phyloP scores from a whole-genome alignment of 148 eudicot genomes.

The Fagopyrum esculentum region DNA sequence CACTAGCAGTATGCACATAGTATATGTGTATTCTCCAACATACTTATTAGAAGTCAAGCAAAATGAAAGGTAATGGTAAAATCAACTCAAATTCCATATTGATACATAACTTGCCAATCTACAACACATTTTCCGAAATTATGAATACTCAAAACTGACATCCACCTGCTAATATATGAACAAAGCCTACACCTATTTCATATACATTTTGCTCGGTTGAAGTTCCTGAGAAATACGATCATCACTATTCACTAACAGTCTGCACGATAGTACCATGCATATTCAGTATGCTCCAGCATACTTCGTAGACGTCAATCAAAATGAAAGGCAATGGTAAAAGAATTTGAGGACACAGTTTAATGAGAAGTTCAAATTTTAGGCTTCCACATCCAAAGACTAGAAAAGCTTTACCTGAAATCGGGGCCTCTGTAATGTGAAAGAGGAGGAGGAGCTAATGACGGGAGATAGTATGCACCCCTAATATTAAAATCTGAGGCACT shows the following conservation, averaged over 20 bases:
- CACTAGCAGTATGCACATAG: not conserved
- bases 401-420: constrained; percentile 39
- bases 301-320: not conserved
- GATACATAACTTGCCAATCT: no score
- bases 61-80: not conserved
- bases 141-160: no score
- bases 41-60: not conserved
- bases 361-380: not conserved
- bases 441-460: constrained; percentile 29
- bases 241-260: not conserved
- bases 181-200: no score
- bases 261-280: not conserved
- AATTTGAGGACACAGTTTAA: not conserved
- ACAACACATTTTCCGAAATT: no score
- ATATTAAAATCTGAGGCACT: constrained; percentile 34
- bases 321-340: not conserved
- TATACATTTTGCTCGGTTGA: no score
- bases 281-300: not conserved
- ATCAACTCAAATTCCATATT: no score
- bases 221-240: no score
- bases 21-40: not conserved
- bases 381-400: not conserved
- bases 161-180: no score
- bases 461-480: constrained; percentile 39
- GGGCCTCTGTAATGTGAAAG: constrained; percentile 53